Conservation (phyloP, 805 yeast species). For the Jamesozyma spencerorum region DNA sequence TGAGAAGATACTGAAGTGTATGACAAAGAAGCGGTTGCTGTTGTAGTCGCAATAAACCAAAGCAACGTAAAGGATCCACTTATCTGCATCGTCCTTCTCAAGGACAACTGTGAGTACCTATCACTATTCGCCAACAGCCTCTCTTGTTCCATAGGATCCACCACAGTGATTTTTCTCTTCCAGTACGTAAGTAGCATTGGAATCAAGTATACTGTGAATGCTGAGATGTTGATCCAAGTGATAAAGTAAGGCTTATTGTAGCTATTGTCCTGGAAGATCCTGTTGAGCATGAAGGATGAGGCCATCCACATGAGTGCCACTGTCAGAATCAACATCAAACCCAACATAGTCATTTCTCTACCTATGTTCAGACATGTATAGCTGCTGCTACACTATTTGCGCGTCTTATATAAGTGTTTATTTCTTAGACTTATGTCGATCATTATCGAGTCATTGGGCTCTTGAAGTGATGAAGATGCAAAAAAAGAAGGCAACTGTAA, state of each 20-base stretch:
- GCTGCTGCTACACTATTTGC: too few species aligned
- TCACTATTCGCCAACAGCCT: slow-evolving; percentile 3
- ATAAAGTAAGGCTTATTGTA: slow-evolving; percentile 85
- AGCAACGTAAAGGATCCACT: slow-evolving; percentile 69
- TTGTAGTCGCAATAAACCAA: slow-evolving; percentile 82
- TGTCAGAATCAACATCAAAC: slow-evolving; percentile 57
- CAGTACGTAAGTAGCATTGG: slow-evolving; percentile 30
- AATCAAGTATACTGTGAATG: slow-evolving; percentile 64
- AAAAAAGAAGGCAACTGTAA: too few species aligned
- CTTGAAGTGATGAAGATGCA: too few species aligned
- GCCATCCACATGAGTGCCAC: slow-evolving; percentile 84
- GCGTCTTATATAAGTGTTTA: too few species aligned
- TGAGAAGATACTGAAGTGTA: slow-evolving; percentile 88
- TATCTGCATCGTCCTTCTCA: slow-evolving; percentile 54
- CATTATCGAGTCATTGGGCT: too few species aligned
- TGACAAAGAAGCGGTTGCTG: slow-evolving; percentile 71
- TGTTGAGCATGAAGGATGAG: slow-evolving; percentile 73
- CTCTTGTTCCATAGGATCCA: not conserved
- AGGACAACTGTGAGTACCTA: slow-evolving; percentile 8
- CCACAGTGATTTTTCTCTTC: too few species aligned
- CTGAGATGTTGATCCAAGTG: slow-evolving; percentile 78
- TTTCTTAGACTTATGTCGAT: too few species aligned
- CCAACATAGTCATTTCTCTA: slow-evolving; percentile 30
- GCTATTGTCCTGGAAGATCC: slow-evolving; percentile 48
- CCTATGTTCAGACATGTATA: too few species aligned